A percentile compares a stretch with the other conserved stretches of the same genome.
These are phyloP conservation scores for Hanseniaspora occidentalis DNA, from an alignment of 805 yeast species.

Conservation along the genomic window DNA sequence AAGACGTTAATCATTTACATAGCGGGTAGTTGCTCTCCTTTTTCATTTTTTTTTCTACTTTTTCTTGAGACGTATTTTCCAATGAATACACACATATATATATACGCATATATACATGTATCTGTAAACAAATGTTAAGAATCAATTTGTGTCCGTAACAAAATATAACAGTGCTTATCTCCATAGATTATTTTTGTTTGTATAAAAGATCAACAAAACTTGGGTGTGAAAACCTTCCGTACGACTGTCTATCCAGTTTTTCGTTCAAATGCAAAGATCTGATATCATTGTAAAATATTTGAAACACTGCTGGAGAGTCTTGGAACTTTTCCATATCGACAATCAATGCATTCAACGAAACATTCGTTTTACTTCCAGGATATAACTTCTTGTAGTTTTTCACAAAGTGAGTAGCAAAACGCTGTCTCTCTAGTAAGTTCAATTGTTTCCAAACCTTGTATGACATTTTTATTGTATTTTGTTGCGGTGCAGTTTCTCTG, in stretches of 20 bases:
- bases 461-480: neutral
- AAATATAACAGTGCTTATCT: too few relatives aligned
- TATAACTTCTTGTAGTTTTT: slow-evolving; percentile 16
- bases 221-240: slow-evolving; percentile 4
- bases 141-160: too few relatives aligned
- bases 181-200: slow-evolving; percentile 2
- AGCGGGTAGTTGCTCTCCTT: neutral
- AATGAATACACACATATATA: too few relatives aligned
- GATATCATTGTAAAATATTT: slow-evolving; percentile 22
- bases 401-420: slow-evolving; percentile 17
- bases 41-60: neutral
- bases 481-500: too few relatives aligned
- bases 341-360: slow-evolving; percentile 16
- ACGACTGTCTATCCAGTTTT: neutral
- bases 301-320: slow-evolving; percentile 23
- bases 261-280: slow-evolving; percentile 6
- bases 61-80: neutral
- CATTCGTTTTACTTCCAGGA: slow-evolving; percentile 22
- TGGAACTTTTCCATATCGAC: slow-evolving; percentile 13
- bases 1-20: slow-evolving; percentile 8
- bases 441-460: slow-evolving; percentile 16
- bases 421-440: slow-evolving; percentile 14
- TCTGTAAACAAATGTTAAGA: too few relatives aligned
- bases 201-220: slow-evolving; percentile 1
- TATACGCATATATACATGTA: too few relatives aligned